Evolutionary conservation across 352 stramenopile genomes (phyloP), one percentile per base, ranked within the genome.

Genomic region (Pythium vanterpoolii): DNA sequence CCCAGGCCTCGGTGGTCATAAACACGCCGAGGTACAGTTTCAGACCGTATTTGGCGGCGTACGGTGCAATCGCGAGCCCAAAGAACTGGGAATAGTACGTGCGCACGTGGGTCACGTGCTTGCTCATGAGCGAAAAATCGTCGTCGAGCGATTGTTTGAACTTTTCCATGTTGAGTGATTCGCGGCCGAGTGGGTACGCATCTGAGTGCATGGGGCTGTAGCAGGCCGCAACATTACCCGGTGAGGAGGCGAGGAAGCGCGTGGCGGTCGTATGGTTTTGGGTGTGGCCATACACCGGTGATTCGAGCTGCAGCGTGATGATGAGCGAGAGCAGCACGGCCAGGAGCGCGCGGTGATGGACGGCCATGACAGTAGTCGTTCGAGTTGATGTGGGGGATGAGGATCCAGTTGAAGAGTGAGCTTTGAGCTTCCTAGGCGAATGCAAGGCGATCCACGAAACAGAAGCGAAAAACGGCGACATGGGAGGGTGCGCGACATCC

Each of bases 81-180:
- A 60, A 64, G 56, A 64, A 70, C 51, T 69, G 54, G 18, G 68
- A 69, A 38, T 75, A 72, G 54, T 64, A 75, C 31, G 68, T 75
- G 30, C 64, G 63, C 21, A 75, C 54, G 51, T 67, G 45, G 14
- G 56, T 72, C 14, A 64, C 23, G 47, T 68, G 54, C 38, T 59
- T 53, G 36, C 19, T 33, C 68, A 75, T 72, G 56, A 72, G 50
- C 21, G 44, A 46, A 52, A 75, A 72, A 54, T 75, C 68, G 44
- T 23, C 56, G 34, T 72, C 59, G 34, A 75, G 69, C 18, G 47
- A 23, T 14, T 58, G 18, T 16, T 38, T 23, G 3, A 71, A 26
- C 13, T 18, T n/a, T 26, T 69, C 44, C 44, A 66, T 47, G 27
- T 40, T 40, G 19, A 69, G 43, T 10, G 40, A 28, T 19, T 50